These are phyloP conservation scores for Lepiota venenata DNA, from an alignment of 768 basidiomycete species.

Conservation along the genomic window DNA sequence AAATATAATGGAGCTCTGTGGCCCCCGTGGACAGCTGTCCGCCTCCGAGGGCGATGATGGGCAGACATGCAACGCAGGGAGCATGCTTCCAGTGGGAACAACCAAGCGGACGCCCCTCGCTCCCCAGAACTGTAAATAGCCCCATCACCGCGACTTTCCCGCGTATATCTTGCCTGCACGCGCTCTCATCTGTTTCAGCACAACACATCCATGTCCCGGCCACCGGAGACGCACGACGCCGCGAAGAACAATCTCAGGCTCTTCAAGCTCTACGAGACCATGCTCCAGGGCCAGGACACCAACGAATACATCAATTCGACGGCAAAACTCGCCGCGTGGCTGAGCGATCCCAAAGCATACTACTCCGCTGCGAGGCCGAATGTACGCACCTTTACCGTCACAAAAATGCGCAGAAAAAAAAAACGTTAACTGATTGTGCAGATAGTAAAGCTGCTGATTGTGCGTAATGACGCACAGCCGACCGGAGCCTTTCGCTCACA, in stretches of 20 bases:
- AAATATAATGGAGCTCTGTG: too few relatives aligned
- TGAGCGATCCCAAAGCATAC: constrained; percentile 47
- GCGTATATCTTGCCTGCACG: too few relatives aligned
- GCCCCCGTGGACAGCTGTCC: too few relatives aligned
- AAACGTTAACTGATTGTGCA: constrained; percentile 19
- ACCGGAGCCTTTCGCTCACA: not conserved
- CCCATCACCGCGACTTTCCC: not conserved
- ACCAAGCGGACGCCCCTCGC: too few relatives aligned
- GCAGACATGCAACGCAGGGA: not conserved
- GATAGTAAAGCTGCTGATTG: constrained; percentile 50
- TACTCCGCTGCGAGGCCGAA: constrained; percentile 46
- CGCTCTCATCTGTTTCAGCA: too few relatives aligned
- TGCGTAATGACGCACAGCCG: constrained; percentile 16
- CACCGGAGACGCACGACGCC: constrained; percentile 9
- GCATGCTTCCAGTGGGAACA: not conserved
- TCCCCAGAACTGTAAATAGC: too few relatives aligned
- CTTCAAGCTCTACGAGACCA: constrained; percentile 31
- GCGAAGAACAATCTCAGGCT: constrained; percentile 34
- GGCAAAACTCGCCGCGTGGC: constrained; percentile 41
- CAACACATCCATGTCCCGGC: constrained; percentile 7
- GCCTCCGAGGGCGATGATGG: not conserved
- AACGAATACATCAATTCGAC: constrained; percentile 22
- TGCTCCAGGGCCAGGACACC: constrained; percentile 27
- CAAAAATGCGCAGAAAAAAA: not conserved
- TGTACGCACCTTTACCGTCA: constrained; percentile 27